Evolutionary conservation across 164 flowering plant species (phyloP), one percentile per base, ranked within the genome.

Genomic region (Macadamia tetraphylla): DNA sequence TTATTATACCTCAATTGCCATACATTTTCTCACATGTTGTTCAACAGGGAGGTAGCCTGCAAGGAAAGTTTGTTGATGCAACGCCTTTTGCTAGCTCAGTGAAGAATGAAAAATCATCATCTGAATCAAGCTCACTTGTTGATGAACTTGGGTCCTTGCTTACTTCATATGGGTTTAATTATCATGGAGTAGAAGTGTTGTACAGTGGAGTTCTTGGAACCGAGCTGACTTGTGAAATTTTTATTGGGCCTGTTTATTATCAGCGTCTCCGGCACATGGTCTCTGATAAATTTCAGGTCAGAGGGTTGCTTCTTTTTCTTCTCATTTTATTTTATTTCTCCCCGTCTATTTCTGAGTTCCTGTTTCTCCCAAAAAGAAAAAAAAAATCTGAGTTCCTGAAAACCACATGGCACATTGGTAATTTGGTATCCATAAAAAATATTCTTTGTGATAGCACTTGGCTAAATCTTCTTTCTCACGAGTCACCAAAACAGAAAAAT

Each of bases 181-280:
- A 88, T 74, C 90, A 87, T 71, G 98, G 98, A 17, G 29, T 58
- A 9, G 98, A 94, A 77, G 94, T 88, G 49, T 53, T 94, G 53
- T 90, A 92, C 73, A 94, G 97, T 75, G 98, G 98, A 61, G 81
- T 92, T 67, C 88, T 86, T 76, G 98, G 98, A 59, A 85, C 84
- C 2, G 95, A 92, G 71, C 77, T 94, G 48, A 74, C 85, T 17
- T 94, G 97, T 77, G 95, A 90, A 77, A 92, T 94, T 58, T 94
- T 94, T 69, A 84, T 94, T 59, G 98, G 98, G n/a, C 98, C 97
- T 64, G 95, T 90, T 30, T 94, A 90, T 77, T 94, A 94, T 74
- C 99, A 92, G 67, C 87, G 99, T 10, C 88, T 94, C 10, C 84
- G 98, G 30, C 99, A 94, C 78, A 94, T 94, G 99, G 99, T 92